These are phyloP conservation scores for Jasminum sambac DNA, from an alignment of 257 asterid genomes.

Conservation along the genomic window DNA sequence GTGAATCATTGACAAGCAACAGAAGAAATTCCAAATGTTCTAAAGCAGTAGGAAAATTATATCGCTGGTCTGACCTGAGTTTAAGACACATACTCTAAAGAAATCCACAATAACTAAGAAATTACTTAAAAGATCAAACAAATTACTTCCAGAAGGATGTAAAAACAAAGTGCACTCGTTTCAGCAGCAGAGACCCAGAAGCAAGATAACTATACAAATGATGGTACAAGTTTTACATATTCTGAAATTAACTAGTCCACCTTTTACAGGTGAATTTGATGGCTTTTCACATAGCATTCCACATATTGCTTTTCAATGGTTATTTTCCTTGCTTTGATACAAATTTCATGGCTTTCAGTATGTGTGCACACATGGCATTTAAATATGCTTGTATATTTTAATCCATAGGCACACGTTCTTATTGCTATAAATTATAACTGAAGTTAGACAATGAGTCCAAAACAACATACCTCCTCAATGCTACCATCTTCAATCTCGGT, in stretches of 20 bases:
- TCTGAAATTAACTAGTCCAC: neutral
- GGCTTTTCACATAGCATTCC: neutral
- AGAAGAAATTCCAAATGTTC: neutral
- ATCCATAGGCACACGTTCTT: neutral
- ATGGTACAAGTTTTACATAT: too few species aligned
- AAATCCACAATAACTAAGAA: neutral
- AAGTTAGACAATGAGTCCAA: neutral
- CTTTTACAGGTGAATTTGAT: neutral
- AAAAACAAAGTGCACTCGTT: neutral
- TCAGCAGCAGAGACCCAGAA: neutral
- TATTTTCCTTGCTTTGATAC: neutral
- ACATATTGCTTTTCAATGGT: neutral
- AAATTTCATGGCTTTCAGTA: neutral
- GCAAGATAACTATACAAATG: neutral
- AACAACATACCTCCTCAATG: conserved; percentile 62
- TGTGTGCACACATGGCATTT: neutral
- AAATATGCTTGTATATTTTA: neutral
- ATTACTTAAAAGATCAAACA: too few species aligned
- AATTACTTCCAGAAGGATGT: neutral
- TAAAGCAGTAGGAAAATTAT: neutral
- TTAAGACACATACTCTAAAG: neutral
- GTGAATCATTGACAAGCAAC: neutral
- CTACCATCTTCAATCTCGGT: conserved; percentile 68
- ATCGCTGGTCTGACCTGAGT: neutral
- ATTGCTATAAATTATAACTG: neutral